Evolutionary conservation across 1,139 yeast genomes (phyloP).

Genomic region (Suhomyces anneliseae): DNA sequence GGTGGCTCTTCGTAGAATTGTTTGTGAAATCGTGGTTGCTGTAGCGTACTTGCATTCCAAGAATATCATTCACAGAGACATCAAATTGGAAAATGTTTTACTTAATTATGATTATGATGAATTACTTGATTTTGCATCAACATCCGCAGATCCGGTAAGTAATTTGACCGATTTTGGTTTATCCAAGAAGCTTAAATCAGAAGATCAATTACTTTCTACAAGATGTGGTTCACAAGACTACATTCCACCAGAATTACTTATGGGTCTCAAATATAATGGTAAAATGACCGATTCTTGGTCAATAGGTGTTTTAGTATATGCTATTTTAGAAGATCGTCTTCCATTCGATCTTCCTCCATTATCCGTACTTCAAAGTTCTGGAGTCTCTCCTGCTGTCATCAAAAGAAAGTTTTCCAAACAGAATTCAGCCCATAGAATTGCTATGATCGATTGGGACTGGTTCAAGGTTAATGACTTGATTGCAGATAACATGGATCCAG

Average conservation of each 20-base stretch:
- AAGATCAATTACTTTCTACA: constrained; percentile 67
- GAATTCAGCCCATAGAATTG: constrained; percentile 83
- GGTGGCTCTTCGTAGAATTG: constrained; percentile 55
- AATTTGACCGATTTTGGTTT: constrained; percentile 88
- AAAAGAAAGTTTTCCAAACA: constrained; percentile 54
- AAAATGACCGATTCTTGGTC: constrained; percentile 92
- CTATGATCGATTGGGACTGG: constrained; percentile 94
- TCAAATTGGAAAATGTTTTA: constrained; percentile 79
- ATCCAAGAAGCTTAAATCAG: constrained; percentile 62
- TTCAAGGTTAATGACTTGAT: constrained; percentile 26
- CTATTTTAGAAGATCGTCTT: constrained; percentile 76
- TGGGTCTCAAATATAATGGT: constrained; percentile 92
- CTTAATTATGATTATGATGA: constrained; percentile 41
- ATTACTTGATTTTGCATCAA: constrained; percentile 17
- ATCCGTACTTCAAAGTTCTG: constrained; percentile 31
- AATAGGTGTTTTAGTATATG: constrained; percentile 82
- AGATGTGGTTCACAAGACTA: constrained; percentile 96
- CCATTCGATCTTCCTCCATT: constrained; percentile 76
- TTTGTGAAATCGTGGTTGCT: constrained; percentile 68
- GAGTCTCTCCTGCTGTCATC: constrained; percentile 47
- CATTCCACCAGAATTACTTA: constrained; percentile 86
- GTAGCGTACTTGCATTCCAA: constrained; percentile 70
- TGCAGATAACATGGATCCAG: constrained; percentile 16
- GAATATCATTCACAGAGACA: constrained; percentile 79
- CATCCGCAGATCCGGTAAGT: constrained; percentile 40